Conservation (phyloP, 2,329 filamentous ascomycete species). For the Colletotrichum sp. region DNA sequence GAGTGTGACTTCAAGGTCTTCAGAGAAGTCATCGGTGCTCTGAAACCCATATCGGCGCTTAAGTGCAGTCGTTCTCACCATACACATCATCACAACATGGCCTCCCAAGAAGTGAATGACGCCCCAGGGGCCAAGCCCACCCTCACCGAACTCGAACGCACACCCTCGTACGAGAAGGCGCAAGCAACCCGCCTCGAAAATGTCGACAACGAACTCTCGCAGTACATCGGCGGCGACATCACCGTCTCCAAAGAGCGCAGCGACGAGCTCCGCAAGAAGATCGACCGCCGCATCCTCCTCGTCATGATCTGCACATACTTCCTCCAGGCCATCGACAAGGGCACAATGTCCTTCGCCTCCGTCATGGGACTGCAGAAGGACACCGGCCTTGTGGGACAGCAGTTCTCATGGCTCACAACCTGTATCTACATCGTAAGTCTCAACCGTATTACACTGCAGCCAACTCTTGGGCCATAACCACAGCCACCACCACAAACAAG, state of each 20-base stretch:
- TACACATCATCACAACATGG: not conserved
- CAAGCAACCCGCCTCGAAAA: constrained; percentile 20
- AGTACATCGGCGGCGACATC: constrained; percentile 67
- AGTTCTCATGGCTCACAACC: constrained; percentile 75
- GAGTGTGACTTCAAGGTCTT: not conserved
- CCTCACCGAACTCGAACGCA: constrained; percentile 32
- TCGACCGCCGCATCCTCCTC: constrained; percentile 70
- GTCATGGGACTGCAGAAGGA: constrained; percentile 67
- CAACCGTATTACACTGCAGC: too few relatives aligned
- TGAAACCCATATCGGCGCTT: not conserved
- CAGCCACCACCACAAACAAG: not conserved
- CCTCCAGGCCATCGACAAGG: constrained; percentile 72
- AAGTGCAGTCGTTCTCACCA: constrained; percentile 23
- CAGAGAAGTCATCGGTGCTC: not conserved
- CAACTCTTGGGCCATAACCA: not conserved
- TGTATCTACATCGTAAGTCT: constrained; percentile 78
- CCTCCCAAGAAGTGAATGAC: constrained; percentile 27
- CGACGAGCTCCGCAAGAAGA: constrained; percentile 64
- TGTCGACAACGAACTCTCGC: constrained; percentile 73
- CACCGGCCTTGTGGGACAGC: constrained; percentile 35
- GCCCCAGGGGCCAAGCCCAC: constrained; percentile 27
- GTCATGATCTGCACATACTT: constrained; percentile 80
- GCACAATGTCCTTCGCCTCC: constrained; percentile 67
- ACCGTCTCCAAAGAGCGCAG: constrained; percentile 66
- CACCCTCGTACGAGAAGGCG: constrained; percentile 14